Conservation (phyloP, 176 grass and related monocot genomes). For the Chloris gayana region DNA sequence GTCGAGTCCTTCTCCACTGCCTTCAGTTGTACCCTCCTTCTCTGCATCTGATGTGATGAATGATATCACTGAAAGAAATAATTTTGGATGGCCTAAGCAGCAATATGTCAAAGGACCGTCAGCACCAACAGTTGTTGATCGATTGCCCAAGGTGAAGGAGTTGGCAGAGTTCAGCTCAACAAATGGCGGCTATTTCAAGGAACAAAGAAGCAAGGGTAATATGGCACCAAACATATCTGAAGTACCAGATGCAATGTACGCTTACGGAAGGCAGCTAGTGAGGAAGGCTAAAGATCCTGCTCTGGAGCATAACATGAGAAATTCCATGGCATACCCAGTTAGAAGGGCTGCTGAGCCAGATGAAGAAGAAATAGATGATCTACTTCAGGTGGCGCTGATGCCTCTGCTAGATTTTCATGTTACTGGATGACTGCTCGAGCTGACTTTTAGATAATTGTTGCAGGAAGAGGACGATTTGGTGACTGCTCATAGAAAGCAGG, state of each 20-base stretch:
- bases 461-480: constrained; percentile 98
- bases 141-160: constrained; percentile 53
- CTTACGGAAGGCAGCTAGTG: constrained; percentile 47
- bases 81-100: constrained; percentile 74
- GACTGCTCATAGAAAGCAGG: constrained; percentile 81
- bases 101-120: constrained; percentile 49
- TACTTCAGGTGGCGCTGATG: constrained; percentile 63
- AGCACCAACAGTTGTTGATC: constrained; percentile 38
- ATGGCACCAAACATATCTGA: constrained; percentile 44
- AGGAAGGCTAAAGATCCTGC: constrained; percentile 49
- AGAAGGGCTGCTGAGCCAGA: constrained; percentile 43
- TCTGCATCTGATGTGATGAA: constrained; percentile 54
- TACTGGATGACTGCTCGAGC: constrained; percentile 16
- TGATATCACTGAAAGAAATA: constrained; percentile 58
- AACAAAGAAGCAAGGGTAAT: constrained; percentile 49
- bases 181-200: constrained; percentile 43
- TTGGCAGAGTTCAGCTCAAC: constrained; percentile 21
- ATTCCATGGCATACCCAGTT: constrained; percentile 36
- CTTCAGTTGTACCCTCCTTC: constrained; percentile 51
- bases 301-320: constrained; percentile 39
- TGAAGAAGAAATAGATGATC: constrained; percentile 74
- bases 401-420: constrained; percentile 33
- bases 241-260: constrained; percentile 57
- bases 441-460: constrained; percentile 11
- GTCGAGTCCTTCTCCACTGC: constrained; percentile 56